Base-by-base conservation (phyloP, 2,329 filamentous ascomycete species). In the Ceratocystiopsis brevicomis region DNA sequence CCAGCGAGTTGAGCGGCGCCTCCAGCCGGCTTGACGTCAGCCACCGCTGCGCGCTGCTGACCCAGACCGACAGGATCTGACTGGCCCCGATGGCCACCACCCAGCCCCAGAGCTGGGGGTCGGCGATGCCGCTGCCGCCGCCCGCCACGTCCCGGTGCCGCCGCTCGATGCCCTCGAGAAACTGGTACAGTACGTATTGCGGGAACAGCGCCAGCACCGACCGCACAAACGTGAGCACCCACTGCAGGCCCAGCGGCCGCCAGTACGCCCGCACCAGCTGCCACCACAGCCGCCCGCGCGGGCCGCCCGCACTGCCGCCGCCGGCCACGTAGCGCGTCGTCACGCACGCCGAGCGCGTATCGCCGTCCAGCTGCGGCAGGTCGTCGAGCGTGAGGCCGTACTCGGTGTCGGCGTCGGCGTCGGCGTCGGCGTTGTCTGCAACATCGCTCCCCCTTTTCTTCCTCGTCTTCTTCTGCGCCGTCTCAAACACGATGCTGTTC, bases 181-280 rank as follows among this genome's bases (percentile, higher is more conserved):
- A 57, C 45, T 57, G 53, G 49, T 57, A 59, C 12, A 60, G 51
- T 17, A 59, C 54, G 21, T 57, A 54, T 42, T 60, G 57, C 0
- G 58, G 57, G 25, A 59, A 55, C 16, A 59, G 45, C 13, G 54
- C 51, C 35, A 60, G 43, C 2, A 54, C 45, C 10, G 57, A 53
- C 21, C 55, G 52, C 15, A 57, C 37, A 15, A 59, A 45, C 3
- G 57, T 57, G 30, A 59, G 45, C 2, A 45, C 38, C 57, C 58
- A 59, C 41, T 59, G 58, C 41, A 53, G 42, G 3, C 48, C 42
- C n/a, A 60, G 47, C 34, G 57, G 49, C 37, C 46, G 43, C 30
- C 48, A 49, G 46, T 55, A 52, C 0, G 50, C 51, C 39, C 48
- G 51, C 41, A 59, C 43, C n/a, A 59, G 53, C 47, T 54, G 54